phyloP scores from a whole-genome alignment of 306 rosid species.

The Rosa multiflora region DNA sequence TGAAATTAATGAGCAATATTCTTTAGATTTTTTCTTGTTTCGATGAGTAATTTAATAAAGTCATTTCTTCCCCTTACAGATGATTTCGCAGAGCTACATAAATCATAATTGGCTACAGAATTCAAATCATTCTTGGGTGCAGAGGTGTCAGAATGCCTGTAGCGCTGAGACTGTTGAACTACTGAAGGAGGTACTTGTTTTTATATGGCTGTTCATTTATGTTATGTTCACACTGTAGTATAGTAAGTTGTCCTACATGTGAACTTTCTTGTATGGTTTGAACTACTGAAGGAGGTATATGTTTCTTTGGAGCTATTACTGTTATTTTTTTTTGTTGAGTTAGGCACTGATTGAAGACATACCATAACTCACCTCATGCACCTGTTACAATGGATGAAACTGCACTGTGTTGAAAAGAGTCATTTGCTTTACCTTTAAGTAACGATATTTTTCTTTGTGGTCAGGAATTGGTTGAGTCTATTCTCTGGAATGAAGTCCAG shows the following conservation, averaged over 20 bases:
- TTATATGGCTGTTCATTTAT: conserved; percentile 26
- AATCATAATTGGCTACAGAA: conserved; percentile 68
- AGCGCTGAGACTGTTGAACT: conserved; percentile 80
- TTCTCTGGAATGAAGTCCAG: conserved; percentile 77
- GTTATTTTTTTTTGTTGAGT: neutral
- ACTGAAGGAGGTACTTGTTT: conserved; percentile 79
- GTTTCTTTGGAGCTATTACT: conserved; percentile 1
- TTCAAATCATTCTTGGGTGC: conserved; percentile 71
- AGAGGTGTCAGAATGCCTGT: conserved; percentile 65
- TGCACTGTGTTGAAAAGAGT: conserved; percentile 15
- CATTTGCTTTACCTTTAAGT: conserved; percentile 23
- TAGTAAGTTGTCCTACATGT: neutral
- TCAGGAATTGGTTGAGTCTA: conserved; percentile 85
- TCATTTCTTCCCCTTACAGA: conserved; percentile 46
- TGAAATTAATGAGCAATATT: neutral
- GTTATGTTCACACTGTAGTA: neutral
- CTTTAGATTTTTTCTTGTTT: conserved; percentile 6
- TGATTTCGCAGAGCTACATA: conserved; percentile 61
- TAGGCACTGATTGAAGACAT: conserved; percentile 7
- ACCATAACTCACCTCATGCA: conserved; percentile 7
- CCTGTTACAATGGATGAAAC: conserved; percentile 21
- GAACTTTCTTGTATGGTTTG: neutral
- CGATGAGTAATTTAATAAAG: conserved; percentile 22
- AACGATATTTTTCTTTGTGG: conserved; percentile 29
- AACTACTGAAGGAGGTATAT: neutral